A percentile compares a stretch with the other conserved stretches of the same genome.
These are phyloP conservation scores for Pleurotus platypus DNA, from an alignment of 768 basidiomycete species.

Conservation along the genomic window DNA sequence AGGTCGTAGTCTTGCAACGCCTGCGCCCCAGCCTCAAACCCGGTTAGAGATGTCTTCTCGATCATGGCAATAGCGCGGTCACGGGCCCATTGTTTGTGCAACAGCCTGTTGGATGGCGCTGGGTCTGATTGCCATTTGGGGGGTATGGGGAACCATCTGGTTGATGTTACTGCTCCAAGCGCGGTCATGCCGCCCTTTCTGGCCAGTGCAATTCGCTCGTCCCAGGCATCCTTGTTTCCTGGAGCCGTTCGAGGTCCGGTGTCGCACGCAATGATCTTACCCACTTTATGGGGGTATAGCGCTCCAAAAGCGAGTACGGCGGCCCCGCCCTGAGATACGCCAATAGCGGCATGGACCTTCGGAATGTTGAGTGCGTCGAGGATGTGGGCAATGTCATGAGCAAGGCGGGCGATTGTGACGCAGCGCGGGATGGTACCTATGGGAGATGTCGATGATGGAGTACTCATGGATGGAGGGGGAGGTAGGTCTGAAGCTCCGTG, in stretches of 20 bases:
- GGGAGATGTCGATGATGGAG: conserved; percentile 29
- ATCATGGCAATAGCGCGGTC: conserved; percentile 35
- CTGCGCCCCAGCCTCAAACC: conserved; percentile 43
- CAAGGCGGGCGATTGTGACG: conserved; percentile 41
- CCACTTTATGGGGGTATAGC: conserved; percentile 28
- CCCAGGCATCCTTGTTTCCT: conserved; percentile 49
- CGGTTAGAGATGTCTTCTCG: conserved; percentile 31
- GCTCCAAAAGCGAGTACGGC: conserved; percentile 43
- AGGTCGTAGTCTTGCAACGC: conserved; percentile 45
- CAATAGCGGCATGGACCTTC: conserved; percentile 41
- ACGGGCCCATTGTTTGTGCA: not conserved
- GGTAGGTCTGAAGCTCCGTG: conserved; percentile 44
- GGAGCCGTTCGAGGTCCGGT: conserved; percentile 39
- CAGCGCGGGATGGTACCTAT: conserved; percentile 8
- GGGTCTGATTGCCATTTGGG: conserved; percentile 12
- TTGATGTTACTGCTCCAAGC: conserved; percentile 37
- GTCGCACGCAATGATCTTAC: conserved; percentile 45
- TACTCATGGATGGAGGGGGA: conserved; percentile 5
- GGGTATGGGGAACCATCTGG: conserved; percentile 43
- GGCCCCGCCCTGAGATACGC: conserved; percentile 53
- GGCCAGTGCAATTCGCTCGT: conserved; percentile 36
- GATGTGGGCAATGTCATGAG: conserved; percentile 39
- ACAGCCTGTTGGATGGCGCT: conserved; percentile 7
- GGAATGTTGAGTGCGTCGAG: conserved; percentile 30
- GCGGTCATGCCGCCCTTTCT: conserved; percentile 34